A percentile compares a stretch with the other conserved stretches of the same genome.
Conservation (phyloP, 2,329 filamentous ascomycete species). For the Macrophomina phaseolina region DNA sequence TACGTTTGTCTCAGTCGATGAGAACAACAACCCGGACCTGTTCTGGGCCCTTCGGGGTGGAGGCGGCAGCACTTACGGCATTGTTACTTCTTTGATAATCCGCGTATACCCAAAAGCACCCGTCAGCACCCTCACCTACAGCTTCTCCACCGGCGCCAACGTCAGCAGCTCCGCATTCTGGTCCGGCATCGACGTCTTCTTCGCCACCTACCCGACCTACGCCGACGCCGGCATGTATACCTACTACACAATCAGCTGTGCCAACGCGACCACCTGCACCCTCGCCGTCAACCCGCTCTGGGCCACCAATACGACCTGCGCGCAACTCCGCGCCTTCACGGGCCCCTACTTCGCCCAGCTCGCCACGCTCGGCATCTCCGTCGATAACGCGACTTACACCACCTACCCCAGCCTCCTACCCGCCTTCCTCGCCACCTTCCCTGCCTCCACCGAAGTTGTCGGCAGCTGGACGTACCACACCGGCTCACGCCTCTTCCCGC, state of each 20-base stretch:
- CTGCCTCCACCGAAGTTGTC: constrained; percentile 40
- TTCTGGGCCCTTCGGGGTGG: constrained; percentile 45
- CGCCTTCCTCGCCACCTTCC: constrained; percentile 32
- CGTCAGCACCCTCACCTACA: constrained; percentile 21
- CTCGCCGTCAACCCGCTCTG: not conserved
- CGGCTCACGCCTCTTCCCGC: constrained; percentile 55
- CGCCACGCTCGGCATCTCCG: constrained; percentile 39
- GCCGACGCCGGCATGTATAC: constrained; percentile 1
- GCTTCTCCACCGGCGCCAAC: not conserved
- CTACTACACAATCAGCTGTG: not conserved
- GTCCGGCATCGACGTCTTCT: not conserved
- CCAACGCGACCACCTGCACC: not conserved
- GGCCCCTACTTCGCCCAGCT: constrained; percentile 40
- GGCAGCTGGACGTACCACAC: constrained; percentile 42
- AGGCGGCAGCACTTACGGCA: constrained; percentile 41
- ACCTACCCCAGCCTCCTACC: constrained; percentile 35
- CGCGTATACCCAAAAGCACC: constrained; percentile 40
- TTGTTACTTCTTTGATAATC: constrained; percentile 43
- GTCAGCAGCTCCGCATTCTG: not conserved
- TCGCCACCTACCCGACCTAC: not conserved
- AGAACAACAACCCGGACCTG: constrained; percentile 36
- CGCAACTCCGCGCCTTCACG: constrained; percentile 41
- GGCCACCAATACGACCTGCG: constrained; percentile 36
- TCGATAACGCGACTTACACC: constrained; percentile 44
- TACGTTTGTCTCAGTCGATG: constrained; percentile 34